A percentile compares a stretch with the other conserved stretches of the same genome.
These are phyloP conservation scores for Lepraria neglecta DNA, from an alignment of 495 filamentous ascomycete genomes.

Conservation along the genomic window DNA sequence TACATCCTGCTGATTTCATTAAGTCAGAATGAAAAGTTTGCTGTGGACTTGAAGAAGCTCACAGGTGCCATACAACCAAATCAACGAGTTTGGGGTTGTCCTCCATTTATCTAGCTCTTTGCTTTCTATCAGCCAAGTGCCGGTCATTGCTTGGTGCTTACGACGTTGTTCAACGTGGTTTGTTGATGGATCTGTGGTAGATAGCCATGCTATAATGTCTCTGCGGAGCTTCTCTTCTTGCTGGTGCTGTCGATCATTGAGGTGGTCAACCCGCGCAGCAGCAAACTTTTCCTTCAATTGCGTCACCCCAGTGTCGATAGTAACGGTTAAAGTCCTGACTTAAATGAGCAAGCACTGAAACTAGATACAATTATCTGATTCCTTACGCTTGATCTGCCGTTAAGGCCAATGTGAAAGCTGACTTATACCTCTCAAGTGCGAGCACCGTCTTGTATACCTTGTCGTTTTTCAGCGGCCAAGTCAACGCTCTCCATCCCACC, in stretches of 20 bases:
- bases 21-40: not conserved
- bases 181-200: slow-evolving; percentile 5
- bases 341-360: not conserved
- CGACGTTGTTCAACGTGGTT: slow-evolving; percentile 10
- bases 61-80: slow-evolving; percentile 2
- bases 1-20: no score
- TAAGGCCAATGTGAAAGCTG: slow-evolving; percentile 32
- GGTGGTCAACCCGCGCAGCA: not conserved
- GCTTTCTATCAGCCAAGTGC: slow-evolving; percentile 2
- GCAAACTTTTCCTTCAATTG: not conserved
- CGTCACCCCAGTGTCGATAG: not conserved
- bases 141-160: slow-evolving; percentile 8
- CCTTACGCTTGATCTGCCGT: slow-evolving; percentile 28
- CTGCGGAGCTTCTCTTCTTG: not conserved
- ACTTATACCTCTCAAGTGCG: slow-evolving; percentile 32
- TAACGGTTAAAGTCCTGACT: not conserved
- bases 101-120: not conserved
- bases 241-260: not conserved
- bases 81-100: not conserved
- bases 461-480: slow-evolving; percentile 31
- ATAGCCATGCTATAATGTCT: slow-evolving; percentile 9
- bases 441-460: slow-evolving; percentile 29
- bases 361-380: not conserved
- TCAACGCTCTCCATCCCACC: slow-evolving; percentile 31
- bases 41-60: not conserved